Percentiles rank a stretch among this genome's conserved stretches.
Conservation (phyloP, 495 filamentous ascomycete genomes). For the Polyplosphaeria fusca region DNA sequence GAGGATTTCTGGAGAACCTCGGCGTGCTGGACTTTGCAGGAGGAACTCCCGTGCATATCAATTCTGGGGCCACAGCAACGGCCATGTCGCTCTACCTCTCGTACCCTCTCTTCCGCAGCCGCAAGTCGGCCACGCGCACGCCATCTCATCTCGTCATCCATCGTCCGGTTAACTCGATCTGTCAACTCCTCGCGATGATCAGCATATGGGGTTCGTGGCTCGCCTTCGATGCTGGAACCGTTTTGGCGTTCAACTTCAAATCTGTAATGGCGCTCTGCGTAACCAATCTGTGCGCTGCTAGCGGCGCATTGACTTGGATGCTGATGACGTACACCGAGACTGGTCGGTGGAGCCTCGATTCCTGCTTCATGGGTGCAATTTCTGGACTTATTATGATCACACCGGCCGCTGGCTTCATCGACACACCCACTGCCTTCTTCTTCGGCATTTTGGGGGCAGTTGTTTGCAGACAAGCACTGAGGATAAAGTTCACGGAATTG, state of each 20-base stretch:
- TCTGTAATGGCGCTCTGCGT: constrained; percentile 49
- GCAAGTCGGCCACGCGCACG: constrained; percentile 40
- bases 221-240: constrained; percentile 48
- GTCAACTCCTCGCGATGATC: constrained; percentile 40
- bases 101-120: constrained; percentile 45
- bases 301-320: constrained; percentile 49
- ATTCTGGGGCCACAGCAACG: constrained; percentile 47
- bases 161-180: constrained; percentile 49
- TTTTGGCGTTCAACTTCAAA: constrained; percentile 47
- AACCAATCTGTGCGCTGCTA: constrained; percentile 50
- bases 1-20: constrained; percentile 41
- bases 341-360: constrained; percentile 49
- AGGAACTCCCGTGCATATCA: constrained; percentile 50
- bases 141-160: constrained; percentile 48
- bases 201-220: constrained; percentile 38
- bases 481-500: constrained; percentile 48
- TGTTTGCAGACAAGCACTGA: constrained; percentile 48
- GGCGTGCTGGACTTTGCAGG: constrained; percentile 49
- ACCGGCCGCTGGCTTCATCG: constrained; percentile 48
- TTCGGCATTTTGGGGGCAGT: constrained; percentile 47
- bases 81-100: constrained; percentile 47
- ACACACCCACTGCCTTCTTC: constrained; percentile 45
- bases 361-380: constrained; percentile 52
- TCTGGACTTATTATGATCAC: constrained; percentile 52
- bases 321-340: constrained; percentile 47